Base-by-base conservation (phyloP, 257 asterid genomes). In the Scutellaria barbata region DNA sequence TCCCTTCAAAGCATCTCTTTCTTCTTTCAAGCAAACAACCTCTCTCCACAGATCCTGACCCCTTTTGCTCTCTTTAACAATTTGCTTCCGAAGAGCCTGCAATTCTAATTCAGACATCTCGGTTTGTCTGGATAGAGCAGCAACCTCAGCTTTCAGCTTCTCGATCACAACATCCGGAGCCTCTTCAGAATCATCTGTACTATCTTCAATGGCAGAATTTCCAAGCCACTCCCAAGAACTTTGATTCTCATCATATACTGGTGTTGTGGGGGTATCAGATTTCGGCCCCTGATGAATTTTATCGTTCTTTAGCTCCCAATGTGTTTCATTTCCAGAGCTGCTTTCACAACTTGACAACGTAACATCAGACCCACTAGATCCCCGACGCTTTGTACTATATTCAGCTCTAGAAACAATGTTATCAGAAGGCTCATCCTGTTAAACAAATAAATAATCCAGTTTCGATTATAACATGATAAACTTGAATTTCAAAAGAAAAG, bases 21-120 rank as follows among this genome's bases (percentile, higher is more conserved):
- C 99, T 76, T 88, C 88, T 68, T 83, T 95, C 87, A 89, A 76
- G 69, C 67, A 72, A 55, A 57, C 80, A 22, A 78, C 73, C 58
- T 92, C 97, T 77, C 74, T 85, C 37, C 62, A 79, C 10, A 92
- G 87, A 77, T 92, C 96, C 4, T 74, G 78, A 9, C 90, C 96
- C 81, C 82, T 77, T 87, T 82, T 83, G 80, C 88, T 83, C 83
- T 95, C 99, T 72, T 87, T 90, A 77, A 81, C 88, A 42, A 92
- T 77, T 79, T 95, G 99, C 80, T 85, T 92, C n/a, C 98, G 91
- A 42, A 95, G 92, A 25, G 93, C 79, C 86, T 88, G 98, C 53
- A 89, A 73, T 84, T 95, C 99, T 77, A 91, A 35, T 13, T 90
- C 97, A 0, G 95, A 87, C 85, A 86, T 76, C 70, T 87, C 92